Conservation (phyloP, 1,139 yeast genomes). For the Blastobotrys ciferrii region DNA sequence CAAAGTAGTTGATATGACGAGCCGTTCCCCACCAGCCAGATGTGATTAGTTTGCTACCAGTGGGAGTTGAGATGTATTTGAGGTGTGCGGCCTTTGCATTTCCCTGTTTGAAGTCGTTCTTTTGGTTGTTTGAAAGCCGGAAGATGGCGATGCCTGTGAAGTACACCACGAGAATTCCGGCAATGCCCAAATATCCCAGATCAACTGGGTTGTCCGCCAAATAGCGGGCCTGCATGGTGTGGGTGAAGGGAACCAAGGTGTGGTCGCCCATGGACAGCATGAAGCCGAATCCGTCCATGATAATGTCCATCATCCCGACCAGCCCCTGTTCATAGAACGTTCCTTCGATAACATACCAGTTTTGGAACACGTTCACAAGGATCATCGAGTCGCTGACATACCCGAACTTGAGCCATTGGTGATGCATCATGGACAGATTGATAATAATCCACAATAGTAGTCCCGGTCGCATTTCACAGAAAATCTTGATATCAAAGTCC, state of each 20-base stretch:
- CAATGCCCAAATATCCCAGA: conserved; percentile 47
- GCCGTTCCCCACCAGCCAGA: conserved; percentile 97
- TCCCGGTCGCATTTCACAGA: conserved; percentile 95
- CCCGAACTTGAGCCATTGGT: conserved; percentile 66
- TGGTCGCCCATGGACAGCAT: conserved; percentile 95
- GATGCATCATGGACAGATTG: conserved; percentile 75
- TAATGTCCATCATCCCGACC: conserved; percentile 90
- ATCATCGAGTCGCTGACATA: conserved; percentile 68
- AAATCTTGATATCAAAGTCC: conserved; percentile 79
- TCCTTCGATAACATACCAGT: conserved; percentile 85
- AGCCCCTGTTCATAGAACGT: conserved; percentile 87
- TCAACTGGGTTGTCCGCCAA: conserved; percentile 62
- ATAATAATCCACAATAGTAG: conserved; percentile 80
- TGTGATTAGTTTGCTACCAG: conserved; percentile 75
- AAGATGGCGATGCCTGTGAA: conserved; percentile 76
- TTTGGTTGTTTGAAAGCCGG: conserved; percentile 79
- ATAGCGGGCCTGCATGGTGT: conserved; percentile 81
- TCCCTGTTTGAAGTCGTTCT: conserved; percentile 79
- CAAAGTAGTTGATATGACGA: conserved; percentile 91
- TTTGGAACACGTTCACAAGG: conserved; percentile 67
- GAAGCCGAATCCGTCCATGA: conserved; percentile 95
- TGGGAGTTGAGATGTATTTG: conserved; percentile 65
- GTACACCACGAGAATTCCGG: conserved; percentile 45
- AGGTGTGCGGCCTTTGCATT: conserved; percentile 59
- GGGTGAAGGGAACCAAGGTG: conserved; percentile 91